These are phyloP conservation scores for Filobasidium floriforme DNA, from an alignment of 768 basidiomycete species.

Conservation along the genomic window DNA sequence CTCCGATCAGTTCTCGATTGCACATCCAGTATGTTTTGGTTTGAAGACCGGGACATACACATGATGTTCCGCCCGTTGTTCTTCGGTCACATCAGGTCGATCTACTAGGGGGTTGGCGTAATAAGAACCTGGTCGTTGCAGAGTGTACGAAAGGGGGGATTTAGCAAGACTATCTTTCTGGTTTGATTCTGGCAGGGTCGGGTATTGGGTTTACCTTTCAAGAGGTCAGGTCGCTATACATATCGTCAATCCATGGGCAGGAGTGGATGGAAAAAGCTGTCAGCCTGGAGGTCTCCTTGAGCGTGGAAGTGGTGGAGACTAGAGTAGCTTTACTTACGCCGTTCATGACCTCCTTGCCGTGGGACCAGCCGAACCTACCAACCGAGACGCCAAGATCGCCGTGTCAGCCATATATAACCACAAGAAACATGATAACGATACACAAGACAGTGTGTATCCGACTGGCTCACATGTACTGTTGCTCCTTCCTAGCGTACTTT, in stretches of 20 bases:
- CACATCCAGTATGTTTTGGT: no score
- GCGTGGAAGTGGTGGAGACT: no score
- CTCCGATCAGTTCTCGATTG: neutral
- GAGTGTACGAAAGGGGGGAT: constrained; percentile 73
- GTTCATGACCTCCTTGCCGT: constrained; percentile 98
- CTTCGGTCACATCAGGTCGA: constrained; percentile 55
- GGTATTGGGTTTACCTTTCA: neutral
- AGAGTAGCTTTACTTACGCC: constrained; percentile 48
- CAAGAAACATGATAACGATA: neutral
- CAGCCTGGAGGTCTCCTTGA: neutral
- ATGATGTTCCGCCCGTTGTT: constrained; percentile 56
- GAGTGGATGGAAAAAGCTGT: neutral
- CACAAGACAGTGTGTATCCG: no score
- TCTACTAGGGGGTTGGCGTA: constrained; percentile 80
- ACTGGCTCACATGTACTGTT: constrained; percentile 61
- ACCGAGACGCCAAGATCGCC: neutral
- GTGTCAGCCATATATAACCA: neutral
- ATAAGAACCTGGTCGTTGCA: constrained; percentile 75
- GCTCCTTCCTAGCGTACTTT: constrained; percentile 62
- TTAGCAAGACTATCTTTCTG: neutral
- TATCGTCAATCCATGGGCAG: neutral
- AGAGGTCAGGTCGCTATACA: neutral
- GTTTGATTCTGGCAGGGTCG: no score
- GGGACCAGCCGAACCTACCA: constrained; percentile 96
- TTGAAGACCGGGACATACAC: constrained; percentile 47